phyloP scores from a whole-genome alignment of 2,329 filamentous ascomycete species.

The Fusarium sp. region DNA sequence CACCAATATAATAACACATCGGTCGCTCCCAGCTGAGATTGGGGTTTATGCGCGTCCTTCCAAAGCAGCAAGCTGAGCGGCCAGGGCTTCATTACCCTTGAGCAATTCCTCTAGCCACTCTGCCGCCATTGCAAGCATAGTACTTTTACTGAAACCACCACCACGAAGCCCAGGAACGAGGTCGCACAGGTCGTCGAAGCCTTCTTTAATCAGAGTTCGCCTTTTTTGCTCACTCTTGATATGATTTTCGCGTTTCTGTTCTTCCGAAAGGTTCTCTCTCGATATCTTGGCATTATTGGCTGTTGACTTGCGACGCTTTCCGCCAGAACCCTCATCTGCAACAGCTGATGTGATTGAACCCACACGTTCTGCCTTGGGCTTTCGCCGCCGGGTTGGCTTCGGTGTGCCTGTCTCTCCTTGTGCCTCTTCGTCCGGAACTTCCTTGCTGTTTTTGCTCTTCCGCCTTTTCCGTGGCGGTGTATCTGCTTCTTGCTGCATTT shows the following conservation, averaged over 20 bases:
- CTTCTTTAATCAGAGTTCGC: constrained; percentile 83
- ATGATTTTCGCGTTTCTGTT: constrained; percentile 88
- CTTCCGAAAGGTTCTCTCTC: constrained; percentile 82
- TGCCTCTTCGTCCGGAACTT: constrained; percentile 58
- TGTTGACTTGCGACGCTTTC: constrained; percentile 67
- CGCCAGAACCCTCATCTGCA: constrained; percentile 55
- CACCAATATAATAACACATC: constrained; percentile 23
- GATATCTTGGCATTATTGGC: constrained; percentile 61
- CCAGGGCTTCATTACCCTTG: constrained; percentile 75
- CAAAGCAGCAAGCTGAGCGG: constrained; percentile 64
- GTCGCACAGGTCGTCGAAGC: constrained; percentile 84
- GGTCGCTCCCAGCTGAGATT: not conserved
- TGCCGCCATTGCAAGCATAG: constrained; percentile 80
- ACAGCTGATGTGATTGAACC: constrained; percentile 52
- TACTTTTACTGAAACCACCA: constrained; percentile 87
- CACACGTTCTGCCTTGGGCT: constrained; percentile 61
- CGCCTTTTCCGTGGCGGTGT: constrained; percentile 66
- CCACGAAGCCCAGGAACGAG: constrained; percentile 82
- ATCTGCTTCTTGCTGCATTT: constrained; percentile 57
- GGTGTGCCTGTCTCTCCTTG: constrained; percentile 55
- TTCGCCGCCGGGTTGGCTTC: constrained; percentile 62
- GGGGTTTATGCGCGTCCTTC: constrained; percentile 43
- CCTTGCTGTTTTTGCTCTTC: constrained; percentile 67
- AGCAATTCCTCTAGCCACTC: constrained; percentile 84
- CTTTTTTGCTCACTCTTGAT: constrained; percentile 91